Base-by-base conservation (phyloP, 495 filamentous ascomycete genomes). In the Hypoxylon fragiforme region DNA sequence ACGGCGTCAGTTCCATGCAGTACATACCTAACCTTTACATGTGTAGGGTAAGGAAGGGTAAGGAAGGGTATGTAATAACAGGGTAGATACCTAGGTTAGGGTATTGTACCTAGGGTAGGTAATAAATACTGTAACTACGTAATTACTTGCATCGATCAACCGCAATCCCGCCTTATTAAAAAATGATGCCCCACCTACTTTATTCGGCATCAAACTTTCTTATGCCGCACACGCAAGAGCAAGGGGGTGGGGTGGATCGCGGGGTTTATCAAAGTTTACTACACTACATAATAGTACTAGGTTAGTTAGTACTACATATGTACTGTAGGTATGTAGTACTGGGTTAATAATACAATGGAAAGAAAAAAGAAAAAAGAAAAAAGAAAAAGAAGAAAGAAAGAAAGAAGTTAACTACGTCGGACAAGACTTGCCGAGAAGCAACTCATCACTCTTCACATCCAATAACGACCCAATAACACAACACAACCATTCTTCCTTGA, bases 181-280 rank as follows among this genome's bases (percentile, higher is more conserved):
- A 42, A n/a, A n/a, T n/a, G n/a, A n/a, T n/a, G 30, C 46, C 54
- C 54, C 54, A 57, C 54, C 46, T 57, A 50, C 54, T 40, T 32
- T 8, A 54, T 45, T 54, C 22, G 50, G 50, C 32, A 40, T 35
- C 42, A 30, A 15, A 41, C 3, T 1, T 54, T 19, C 28, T 34
- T 42, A 40, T 34, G 45, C 45, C 44, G 51, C 24, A 48, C 40
- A 20, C 24, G 37, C 41, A 34, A 12, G 32, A 22, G 52, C 19
- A 47, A 11, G 7, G 18, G 18, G 21, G 2, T 38, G 34, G 44
- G 31, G 41, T n/a, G 19, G 41, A 44, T 44, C 41, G 41, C 41
- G 41, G 41, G 41, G 41, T 44, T 9, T 22, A 18, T 44, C 31
- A 34, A 32, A n/a, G n/a, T n/a, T n/a, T n/a, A n/a, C n/a, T n/a